These are phyloP conservation scores for Fusarium globosum DNA, from an alignment of 2,329 filamentous ascomycete species.

Conservation along the genomic window DNA sequence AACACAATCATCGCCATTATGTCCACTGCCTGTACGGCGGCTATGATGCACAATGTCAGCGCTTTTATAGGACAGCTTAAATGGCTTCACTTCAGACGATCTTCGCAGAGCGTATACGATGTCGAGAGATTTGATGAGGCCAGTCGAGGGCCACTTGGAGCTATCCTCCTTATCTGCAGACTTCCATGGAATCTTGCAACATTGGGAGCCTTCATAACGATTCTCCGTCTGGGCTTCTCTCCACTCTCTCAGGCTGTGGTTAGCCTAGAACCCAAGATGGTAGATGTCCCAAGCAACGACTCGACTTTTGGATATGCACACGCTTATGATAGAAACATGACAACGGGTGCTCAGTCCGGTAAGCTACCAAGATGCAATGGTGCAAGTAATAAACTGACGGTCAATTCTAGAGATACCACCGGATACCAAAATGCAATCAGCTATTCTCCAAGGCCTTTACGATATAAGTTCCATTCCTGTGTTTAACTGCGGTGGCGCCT, in stretches of 20 bases:
- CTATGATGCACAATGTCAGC: neutral
- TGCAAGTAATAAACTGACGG: neutral
- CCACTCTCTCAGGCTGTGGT: neutral
- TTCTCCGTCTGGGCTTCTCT: neutral
- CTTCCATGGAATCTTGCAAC: neutral
- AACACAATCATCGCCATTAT: neutral
- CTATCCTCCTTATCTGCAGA: neutral
- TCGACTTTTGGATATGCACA: neutral
- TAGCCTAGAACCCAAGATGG: neutral
- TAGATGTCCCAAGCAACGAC: neutral
- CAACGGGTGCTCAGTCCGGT: neutral
- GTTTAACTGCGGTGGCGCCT: neutral
- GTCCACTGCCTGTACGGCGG: neutral
- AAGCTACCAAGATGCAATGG: fast-evolving
- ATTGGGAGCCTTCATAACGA: neutral
- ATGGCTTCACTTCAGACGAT: neutral
- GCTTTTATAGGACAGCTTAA: neutral
- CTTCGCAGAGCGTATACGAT: neutral
- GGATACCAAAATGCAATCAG: neutral
- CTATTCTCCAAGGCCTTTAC: neutral
- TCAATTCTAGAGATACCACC: neutral
- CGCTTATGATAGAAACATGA: neutral
- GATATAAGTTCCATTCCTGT: neutral
- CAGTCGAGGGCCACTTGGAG: neutral
- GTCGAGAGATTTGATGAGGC: neutral